Conservation (phyloP, 140 eudicot species). For the Cichorium intybus region DNA sequence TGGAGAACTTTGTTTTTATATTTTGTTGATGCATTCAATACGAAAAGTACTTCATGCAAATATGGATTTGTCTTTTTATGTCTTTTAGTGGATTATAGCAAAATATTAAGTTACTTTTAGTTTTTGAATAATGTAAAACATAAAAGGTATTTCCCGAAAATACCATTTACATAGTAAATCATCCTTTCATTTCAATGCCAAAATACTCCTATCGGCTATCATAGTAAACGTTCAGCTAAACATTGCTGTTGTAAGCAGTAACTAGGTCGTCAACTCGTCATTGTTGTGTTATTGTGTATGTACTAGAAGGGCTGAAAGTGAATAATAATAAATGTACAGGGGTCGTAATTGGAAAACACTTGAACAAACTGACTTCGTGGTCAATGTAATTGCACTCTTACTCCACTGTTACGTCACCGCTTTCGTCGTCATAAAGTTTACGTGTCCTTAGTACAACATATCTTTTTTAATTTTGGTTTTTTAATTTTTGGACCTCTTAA, state of each 20-base stretch:
- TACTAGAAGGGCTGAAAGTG: constrained; percentile 1
- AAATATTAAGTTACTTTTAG: too few relatives aligned
- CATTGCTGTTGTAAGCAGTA: not conserved
- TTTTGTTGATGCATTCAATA: too few relatives aligned
- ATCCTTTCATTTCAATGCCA: too few relatives aligned
- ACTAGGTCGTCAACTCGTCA: not conserved
- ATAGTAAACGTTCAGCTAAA: not conserved
- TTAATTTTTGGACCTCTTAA: not conserved
- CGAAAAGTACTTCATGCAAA: too few relatives aligned
- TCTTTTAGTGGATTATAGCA: too few relatives aligned
- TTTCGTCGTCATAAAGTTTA: constrained; percentile 67
- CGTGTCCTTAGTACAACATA: constrained; percentile 29
- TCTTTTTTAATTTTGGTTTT: too few relatives aligned
- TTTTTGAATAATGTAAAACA: too few relatives aligned
- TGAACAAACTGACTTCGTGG: not conserved
- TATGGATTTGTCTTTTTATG: too few relatives aligned
- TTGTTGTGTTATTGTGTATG: not conserved
- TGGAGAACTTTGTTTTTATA: too few relatives aligned
- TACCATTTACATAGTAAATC: too few relatives aligned
- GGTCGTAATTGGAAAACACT: not conserved
- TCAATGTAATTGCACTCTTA: constrained; percentile 55
- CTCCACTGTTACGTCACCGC: constrained; percentile 60
- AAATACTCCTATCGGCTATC: too few relatives aligned
- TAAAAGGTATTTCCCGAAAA: too few relatives aligned
- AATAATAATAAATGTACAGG: not conserved